Evolutionary conservation across 768 basidiomycete genomes (phyloP).

Genomic region (Hydnomerulius pinastri): DNA sequence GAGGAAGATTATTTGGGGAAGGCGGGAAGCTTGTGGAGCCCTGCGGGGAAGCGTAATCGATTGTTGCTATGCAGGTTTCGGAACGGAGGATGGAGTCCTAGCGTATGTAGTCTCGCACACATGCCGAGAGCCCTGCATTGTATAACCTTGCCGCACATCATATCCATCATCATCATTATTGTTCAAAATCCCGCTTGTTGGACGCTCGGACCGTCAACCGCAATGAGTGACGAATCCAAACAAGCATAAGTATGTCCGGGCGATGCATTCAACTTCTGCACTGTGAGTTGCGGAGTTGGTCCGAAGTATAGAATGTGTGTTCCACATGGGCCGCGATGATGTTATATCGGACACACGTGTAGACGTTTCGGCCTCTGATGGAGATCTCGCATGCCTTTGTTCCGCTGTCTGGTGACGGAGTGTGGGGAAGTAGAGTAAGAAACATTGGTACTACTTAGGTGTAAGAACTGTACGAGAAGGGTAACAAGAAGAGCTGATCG

Average conservation of each 20-base stretch:
- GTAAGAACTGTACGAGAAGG: neutral
- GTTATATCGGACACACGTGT: slow-evolving; percentile 8
- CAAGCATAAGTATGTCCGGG: neutral
- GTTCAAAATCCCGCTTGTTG: neutral
- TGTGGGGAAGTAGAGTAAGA: slow-evolving; percentile 20
- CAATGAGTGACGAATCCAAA: slow-evolving; percentile 24
- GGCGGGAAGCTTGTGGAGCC: slow-evolving; percentile 12
- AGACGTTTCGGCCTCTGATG: slow-evolving; percentile 30
- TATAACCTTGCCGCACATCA: slow-evolving; percentile 16
- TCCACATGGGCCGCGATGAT: slow-evolving; percentile 9
- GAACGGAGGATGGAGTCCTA: slow-evolving; percentile 17
- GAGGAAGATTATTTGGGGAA: slow-evolving; percentile 3
- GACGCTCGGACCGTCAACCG: slow-evolving; percentile 18
- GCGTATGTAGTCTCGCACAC: slow-evolving; percentile 24
- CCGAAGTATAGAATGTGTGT: slow-evolving; percentile 1
- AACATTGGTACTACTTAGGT: slow-evolving; percentile 1
- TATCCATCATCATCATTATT: slow-evolving; percentile 11
- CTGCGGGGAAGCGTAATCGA: slow-evolving; percentile 9
- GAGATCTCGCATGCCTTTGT: neutral
- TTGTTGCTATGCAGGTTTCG: slow-evolving; percentile 25
- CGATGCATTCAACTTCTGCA: slow-evolving; percentile 11
- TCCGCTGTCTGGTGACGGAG: slow-evolving; percentile 9
- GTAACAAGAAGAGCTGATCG: slow-evolving; percentile 14
- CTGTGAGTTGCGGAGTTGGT: neutral
- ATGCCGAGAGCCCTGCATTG: slow-evolving; percentile 29